These are phyloP conservation scores for Macrophomina phaseolina DNA, from an alignment of 2,329 filamentous ascomycete genomes.

Conservation along the genomic window DNA sequence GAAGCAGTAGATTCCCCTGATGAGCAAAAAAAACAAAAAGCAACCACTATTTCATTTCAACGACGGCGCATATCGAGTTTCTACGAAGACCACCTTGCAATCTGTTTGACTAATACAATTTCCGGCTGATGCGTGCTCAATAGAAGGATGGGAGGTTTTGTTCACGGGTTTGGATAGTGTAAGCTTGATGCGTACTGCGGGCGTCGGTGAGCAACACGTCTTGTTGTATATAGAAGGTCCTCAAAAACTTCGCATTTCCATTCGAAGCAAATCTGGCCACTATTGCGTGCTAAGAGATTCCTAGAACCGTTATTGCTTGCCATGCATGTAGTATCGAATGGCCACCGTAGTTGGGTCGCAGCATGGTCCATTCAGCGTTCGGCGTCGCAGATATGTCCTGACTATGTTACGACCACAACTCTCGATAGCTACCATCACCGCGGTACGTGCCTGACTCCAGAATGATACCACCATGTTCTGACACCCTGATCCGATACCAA, in stretches of 20 bases:
- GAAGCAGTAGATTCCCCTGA: conserved; percentile 12
- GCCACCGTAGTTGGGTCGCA: neutral
- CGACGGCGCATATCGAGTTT: conserved; percentile 4
- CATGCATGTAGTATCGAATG: neutral
- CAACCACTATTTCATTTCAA: neutral
- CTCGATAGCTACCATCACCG: neutral
- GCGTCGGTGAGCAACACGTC: conserved; percentile 17
- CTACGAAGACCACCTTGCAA: neutral
- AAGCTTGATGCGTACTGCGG: neutral
- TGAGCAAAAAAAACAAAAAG: neutral
- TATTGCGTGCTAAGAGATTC: conserved; percentile 9
- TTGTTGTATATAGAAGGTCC: conserved; percentile 11
- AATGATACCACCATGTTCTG: conserved; percentile 20
- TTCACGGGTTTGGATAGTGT: neutral
- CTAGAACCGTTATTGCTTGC: neutral
- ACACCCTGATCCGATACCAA: conserved; percentile 9
- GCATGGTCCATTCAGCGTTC: neutral
- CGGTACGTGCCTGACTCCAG: conserved; percentile 8
- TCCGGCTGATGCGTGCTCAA: neutral
- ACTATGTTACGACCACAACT: neutral
- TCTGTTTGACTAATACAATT: neutral
- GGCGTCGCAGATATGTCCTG: conserved; percentile 9
- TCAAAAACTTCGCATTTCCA: conserved; percentile 11
- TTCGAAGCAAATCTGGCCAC: neutral
- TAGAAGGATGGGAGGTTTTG: conserved; percentile 2